Evolutionary conservation across 768 basidiomycete genomes (phyloP), one percentile per base, ranked within the genome.

Genomic region (Galerina marginata): DNA sequence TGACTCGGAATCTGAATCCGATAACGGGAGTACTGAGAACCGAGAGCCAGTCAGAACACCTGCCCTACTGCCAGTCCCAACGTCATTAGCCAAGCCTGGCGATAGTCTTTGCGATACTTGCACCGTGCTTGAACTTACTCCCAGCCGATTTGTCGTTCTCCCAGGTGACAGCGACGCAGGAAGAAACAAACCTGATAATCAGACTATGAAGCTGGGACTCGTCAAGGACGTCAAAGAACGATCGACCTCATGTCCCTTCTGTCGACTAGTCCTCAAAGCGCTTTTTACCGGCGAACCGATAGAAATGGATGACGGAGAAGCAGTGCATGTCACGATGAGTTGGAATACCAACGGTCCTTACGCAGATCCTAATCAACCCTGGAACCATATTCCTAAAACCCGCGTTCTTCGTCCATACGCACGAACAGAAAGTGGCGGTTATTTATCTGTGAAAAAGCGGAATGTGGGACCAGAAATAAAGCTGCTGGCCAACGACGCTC

Each of bases 401-500:
- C 54, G 60, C 36, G 23, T 38, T 38, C 47, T 57, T 42, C 33
- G n/a, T n/a, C 60, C 33, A 4, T 38, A 38, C 14, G 54, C 49
- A 14, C 23, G 45, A 23, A 56, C 23, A 9, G 36, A 15, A 15
- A 43, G 48, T 3, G 55, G 60, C 9, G 20, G 42, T 4, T 29
- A 33, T 26, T 14, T 47, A 5, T 9, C 3, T 20, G 7, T 12
- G 6, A 16, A 14, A 4, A 36, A 23, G 9, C 15, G 1, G 36
- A 50, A 51, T 46, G 43, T 47, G 20, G 51, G 51, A 14, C 49
- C 60, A 14, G 33, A 44, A 46, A 61, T 61, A 2, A 53, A 48
- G 2, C 42, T 61, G 12, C 43, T 61, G 6, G 55, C 55, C 20
- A 52, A 61, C 26, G 60, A 61, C 16, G 48, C 55, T 2, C 60